Evolutionary conservation across 208 protist genomes (phyloP), one percentile per base, ranked within the genome.

Genomic region (Acanthamoeba rhysodes): DNA sequence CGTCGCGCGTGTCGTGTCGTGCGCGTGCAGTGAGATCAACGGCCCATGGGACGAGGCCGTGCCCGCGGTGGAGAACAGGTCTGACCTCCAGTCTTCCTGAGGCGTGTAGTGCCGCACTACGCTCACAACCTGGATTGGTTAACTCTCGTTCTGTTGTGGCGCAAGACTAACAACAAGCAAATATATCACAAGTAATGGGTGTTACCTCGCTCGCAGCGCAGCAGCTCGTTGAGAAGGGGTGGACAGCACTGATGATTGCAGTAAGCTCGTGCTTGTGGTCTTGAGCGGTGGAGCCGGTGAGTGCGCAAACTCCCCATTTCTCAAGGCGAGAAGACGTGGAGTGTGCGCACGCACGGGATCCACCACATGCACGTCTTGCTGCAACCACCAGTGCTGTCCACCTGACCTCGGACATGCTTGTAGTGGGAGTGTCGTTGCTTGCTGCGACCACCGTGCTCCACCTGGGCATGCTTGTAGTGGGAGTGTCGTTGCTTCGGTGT

Each of bases 41-140:
- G 95, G 95, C 3, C 95, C 95, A 37, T 96, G 95, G 95, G 95
- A 96, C 34, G 95, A 96, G 84, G 95, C 95, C 37, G 74, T 90
- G 48, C 95, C 95, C 34, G 57, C 34, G 10, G 55, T 85, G 48
- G 78, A 80, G 32, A 45, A 45, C 22, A 80, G 78, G 57, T 59
- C 78, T 34, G 78, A 85, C 29, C 18, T 59, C 62, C 10, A 85
- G 72, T 22, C 34, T 4, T 74, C 24, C 22, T 37, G 66, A 74
- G 66, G 0, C 45, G 0, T 37, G 66, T 24, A n/a, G 12, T n/a
- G n/a, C 66, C 16, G 8, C 55, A 59, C 12, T 6, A 59, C 18
- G 4, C 20, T 22, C 8, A 59, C 20, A 16, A 59, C 22, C 4
- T 72, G 2, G 37, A 4, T 74, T 74, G 1, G 12, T 74, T 74